Evolutionary conservation across 805 yeast species (phyloP).

Genomic region (Grigorovia jiainica): DNA sequence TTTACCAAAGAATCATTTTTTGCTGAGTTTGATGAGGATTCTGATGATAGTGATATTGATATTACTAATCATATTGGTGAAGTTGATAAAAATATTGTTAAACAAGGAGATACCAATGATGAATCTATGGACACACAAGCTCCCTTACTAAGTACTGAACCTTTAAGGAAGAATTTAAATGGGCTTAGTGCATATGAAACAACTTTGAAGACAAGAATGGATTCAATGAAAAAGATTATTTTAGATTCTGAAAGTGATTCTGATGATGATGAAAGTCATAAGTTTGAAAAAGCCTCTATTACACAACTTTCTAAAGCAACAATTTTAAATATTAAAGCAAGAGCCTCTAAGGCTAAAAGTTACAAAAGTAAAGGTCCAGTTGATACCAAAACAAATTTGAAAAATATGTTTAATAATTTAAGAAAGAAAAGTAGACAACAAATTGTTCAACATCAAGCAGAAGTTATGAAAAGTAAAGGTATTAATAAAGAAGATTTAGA

Average conservation of each 20-base stretch:
- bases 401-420: constrained; percentile 30
- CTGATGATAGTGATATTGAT: constrained; percentile 4
- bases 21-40: constrained; percentile 14
- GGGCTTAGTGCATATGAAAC: constrained; percentile 16
- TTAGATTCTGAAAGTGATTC: constrained; percentile 11
- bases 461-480: constrained; percentile 37
- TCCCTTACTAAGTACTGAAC: too few species aligned
- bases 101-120: background rate
- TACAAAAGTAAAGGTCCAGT: background rate
- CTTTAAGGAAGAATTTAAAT: background rate
- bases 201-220: constrained; percentile 10
- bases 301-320: constrained; percentile 27
- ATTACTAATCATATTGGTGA: background rate
- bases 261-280: constrained; percentile 4
- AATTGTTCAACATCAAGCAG: constrained; percentile 39
- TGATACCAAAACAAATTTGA: constrained; percentile 15
- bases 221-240: constrained; percentile 8
- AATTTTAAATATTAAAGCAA: constrained; percentile 29
- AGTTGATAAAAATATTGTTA: background rate
- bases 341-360: constrained; percentile 21
- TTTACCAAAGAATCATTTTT: constrained; percentile 18
- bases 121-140: background rate
- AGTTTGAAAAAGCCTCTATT: background rate
- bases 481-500: constrained; percentile 31
- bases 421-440: constrained; percentile 39